Conservation (phyloP, 768 basidiomycete genomes). For the Psilocybe cyanescens region DNA sequence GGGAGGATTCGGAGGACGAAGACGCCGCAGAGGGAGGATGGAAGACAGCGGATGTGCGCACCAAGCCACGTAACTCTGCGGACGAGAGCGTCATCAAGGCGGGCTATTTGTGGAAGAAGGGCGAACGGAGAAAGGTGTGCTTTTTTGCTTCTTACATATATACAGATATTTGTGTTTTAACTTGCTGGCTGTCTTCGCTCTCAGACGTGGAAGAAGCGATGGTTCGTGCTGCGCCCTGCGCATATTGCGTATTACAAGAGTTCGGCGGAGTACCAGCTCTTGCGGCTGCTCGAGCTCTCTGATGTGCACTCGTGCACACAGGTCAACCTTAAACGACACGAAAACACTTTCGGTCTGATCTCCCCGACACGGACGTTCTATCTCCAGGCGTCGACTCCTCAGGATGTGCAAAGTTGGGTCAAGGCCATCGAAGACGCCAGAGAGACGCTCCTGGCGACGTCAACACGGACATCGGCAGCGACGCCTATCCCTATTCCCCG, state of each 20-base stretch:
- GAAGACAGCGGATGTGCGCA: conserved; percentile 53
- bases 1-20: conserved; percentile 80
- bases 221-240: conserved; percentile 93
- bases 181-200: background rate
- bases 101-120: conserved; percentile 98
- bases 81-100: conserved; percentile 83
- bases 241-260: conserved; percentile 98
- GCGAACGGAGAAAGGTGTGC: conserved; percentile 91
- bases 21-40: conserved; percentile 72
- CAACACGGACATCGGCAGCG: conserved; percentile 58
- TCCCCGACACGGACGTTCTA: conserved; percentile 91
- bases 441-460: conserved; percentile 63
- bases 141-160: background rate
- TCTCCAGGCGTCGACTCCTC: conserved; percentile 73
- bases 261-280: conserved; percentile 90
- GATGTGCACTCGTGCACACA: conserved; percentile 91
- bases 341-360: conserved; percentile 90
- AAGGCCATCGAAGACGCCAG: conserved; percentile 78
- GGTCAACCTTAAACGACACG: conserved; percentile 87
- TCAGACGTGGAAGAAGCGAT: conserved; percentile 98
- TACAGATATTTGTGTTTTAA: background rate
- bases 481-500: conserved; percentile 59
- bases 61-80: conserved; percentile 47
- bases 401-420: conserved; percentile 87
- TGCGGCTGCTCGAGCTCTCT: conserved; percentile 82